Evolutionary conservation across 768 basidiomycete genomes (phyloP).

Genomic region (Leucocoprinus leucothites): DNA sequence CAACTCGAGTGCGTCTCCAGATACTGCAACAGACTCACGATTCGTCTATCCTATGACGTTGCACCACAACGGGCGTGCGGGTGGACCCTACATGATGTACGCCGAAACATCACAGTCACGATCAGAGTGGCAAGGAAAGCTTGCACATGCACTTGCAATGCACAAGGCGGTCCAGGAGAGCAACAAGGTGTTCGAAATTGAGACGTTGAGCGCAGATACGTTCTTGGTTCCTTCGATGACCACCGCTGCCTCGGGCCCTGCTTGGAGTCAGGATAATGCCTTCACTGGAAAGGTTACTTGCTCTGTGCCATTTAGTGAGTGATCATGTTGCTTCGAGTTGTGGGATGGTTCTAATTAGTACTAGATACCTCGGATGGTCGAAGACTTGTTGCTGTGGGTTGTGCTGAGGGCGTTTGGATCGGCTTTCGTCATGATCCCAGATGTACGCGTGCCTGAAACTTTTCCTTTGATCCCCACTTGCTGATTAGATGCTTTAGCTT

Average conservation of each 20-base stretch:
- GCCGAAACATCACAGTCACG: conserved; percentile 73
- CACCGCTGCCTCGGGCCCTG: conserved; percentile 40
- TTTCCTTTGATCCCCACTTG: conserved; percentile 19
- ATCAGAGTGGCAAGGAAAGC: conserved; percentile 83
- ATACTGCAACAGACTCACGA: conserved; percentile 48
- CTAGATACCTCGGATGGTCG: conserved; percentile 82
- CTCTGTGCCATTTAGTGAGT: conserved; percentile 86
- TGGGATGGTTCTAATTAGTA: conserved; percentile 39
- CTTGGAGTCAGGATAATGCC: conserved; percentile 67
- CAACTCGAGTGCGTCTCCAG: conserved; percentile 7
- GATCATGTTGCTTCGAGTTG: neutral
- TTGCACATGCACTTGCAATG: conserved; percentile 87
- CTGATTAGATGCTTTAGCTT: conserved; percentile 47
- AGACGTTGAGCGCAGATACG: conserved; percentile 83
- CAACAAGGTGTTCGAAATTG: conserved; percentile 94
- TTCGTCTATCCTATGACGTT: conserved; percentile 84
- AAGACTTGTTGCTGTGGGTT: conserved; percentile 83
- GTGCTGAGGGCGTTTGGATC: conserved; percentile 93
- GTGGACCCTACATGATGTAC: conserved; percentile 81
- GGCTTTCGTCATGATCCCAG: conserved; percentile 84
- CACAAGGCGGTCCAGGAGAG: conserved; percentile 87
- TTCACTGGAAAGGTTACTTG: conserved; percentile 89
- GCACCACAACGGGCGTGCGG: conserved; percentile 82
- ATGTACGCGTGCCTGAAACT: conserved; percentile 47
- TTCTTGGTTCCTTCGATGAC: conserved; percentile 72